Conservation (phyloP, 257 asterid species). For the Phtheirospermum japonicum region DNA sequence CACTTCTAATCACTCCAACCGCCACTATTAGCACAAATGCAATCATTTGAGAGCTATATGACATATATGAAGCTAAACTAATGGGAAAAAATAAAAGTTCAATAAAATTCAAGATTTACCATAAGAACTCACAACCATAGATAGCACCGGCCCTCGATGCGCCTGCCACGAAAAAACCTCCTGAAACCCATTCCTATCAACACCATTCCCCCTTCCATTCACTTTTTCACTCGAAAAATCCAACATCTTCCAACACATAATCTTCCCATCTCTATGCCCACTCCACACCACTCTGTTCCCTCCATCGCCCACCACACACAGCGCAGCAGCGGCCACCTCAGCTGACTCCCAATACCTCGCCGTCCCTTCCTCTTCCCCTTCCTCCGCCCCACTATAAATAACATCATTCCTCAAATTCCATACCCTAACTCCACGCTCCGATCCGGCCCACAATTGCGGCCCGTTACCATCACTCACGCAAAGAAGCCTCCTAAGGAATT, state of each 20-base stretch:
- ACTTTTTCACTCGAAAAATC: conserved; percentile 34
- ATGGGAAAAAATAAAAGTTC: conserved; percentile 15
- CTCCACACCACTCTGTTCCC: conserved; percentile 83
- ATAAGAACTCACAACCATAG: conserved; percentile 74
- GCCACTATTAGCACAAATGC: neutral
- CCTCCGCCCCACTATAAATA: conserved; percentile 48
- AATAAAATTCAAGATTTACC: conserved; percentile 46
- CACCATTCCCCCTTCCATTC: conserved; percentile 32
- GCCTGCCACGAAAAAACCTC: conserved; percentile 90
- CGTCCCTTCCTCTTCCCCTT: conserved; percentile 64
- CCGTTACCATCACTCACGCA: conserved; percentile 55
- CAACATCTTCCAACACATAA: conserved; percentile 81
- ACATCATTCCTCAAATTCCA: conserved; percentile 65
- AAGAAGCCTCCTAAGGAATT: conserved; percentile 62
- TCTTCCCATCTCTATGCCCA: conserved; percentile 91
- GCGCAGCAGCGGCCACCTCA: conserved; percentile 42
- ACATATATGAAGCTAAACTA: neutral
- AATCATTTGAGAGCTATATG: conserved; percentile 17
- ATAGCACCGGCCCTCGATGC: conserved; percentile 77
- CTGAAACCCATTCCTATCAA: conserved; percentile 40
- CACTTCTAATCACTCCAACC: neutral
- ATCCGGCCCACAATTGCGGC: conserved; percentile 87
- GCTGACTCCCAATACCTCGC: conserved; percentile 66
- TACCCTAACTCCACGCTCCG: conserved; percentile 74
- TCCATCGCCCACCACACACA: conserved; percentile 77